Evolutionary conservation across 2,329 filamentous ascomycete species (phyloP).

Genomic region (Mariannaea sp.): DNA sequence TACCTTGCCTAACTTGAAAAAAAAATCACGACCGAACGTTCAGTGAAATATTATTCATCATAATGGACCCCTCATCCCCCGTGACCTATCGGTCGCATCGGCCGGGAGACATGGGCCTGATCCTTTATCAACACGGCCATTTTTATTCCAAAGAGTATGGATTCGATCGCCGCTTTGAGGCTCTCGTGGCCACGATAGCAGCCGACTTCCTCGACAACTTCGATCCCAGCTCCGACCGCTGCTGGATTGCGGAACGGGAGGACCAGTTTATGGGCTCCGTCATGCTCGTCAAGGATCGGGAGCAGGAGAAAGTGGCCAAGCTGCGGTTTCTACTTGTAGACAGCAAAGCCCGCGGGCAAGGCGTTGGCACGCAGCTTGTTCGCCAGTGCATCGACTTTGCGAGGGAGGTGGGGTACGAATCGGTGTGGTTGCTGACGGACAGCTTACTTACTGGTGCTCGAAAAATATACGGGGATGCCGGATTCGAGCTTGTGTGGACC

Average conservation of each 20-base stretch:
- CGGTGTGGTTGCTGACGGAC: background rate
- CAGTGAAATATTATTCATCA: too few relatives aligned
- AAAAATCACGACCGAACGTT: too few relatives aligned
- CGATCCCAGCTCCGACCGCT: conserved; percentile 31
- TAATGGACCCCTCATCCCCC: background rate
- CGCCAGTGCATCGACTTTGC: conserved; percentile 1
- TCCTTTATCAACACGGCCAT: conserved; percentile 32
- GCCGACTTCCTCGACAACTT: conserved; percentile 35
- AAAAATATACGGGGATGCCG: conserved; percentile 4
- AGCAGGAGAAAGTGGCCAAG: conserved; percentile 23
- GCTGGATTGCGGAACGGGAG: conserved; percentile 37
- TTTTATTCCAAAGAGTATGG: conserved; percentile 30
- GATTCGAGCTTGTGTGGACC: background rate
- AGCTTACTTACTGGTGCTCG: background rate
- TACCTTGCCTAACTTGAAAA: too few relatives aligned
- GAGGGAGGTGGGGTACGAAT: conserved; percentile 1
- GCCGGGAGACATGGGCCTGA: conserved; percentile 28
- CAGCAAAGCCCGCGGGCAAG: conserved; percentile 1
- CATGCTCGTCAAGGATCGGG: conserved; percentile 28
- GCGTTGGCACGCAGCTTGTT: background rate
- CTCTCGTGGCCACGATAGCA: conserved; percentile 28
- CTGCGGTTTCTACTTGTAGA: conserved; percentile 36
- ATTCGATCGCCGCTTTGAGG: conserved; percentile 32
- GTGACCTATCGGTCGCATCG: conserved; percentile 3
- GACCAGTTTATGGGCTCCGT: conserved; percentile 35